Percentiles rank a stretch among this genome's conserved stretches.
These are phyloP conservation scores for Oropetium thomaeum DNA, from an alignment of 176 grass and related monocot species.

Conservation along the genomic window DNA sequence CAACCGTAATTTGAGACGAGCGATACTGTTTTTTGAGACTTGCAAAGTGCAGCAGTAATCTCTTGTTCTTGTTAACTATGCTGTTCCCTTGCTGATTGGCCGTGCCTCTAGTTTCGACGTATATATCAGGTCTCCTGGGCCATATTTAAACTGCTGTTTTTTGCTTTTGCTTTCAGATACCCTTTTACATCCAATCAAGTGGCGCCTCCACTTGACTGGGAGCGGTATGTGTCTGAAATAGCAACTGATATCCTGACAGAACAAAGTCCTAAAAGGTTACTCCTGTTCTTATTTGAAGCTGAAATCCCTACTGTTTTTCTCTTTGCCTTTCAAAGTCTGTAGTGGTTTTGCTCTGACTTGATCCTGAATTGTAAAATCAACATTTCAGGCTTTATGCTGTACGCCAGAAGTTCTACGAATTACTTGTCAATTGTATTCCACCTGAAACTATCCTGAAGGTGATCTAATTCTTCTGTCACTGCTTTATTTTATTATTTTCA, in stretches of 20 bases:
- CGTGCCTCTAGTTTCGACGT: not conserved
- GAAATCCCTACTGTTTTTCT: not conserved
- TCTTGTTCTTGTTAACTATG: conserved; percentile 2
- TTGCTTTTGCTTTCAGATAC: conserved; percentile 57
- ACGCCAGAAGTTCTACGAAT: conserved; percentile 93
- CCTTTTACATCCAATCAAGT: conserved; percentile 84
- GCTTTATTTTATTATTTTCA: conserved; percentile 5
- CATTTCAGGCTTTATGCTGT: conserved; percentile 76
- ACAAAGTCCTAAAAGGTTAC: conserved; percentile 95
- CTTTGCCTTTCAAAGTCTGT: not conserved
- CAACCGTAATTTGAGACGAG: conserved; percentile 90
- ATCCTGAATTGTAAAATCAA: conserved; percentile 6
- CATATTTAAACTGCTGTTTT: not conserved
- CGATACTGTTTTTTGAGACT: conserved; percentile 90
- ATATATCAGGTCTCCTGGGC: not conserved
- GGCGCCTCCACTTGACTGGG: conserved; percentile 87
- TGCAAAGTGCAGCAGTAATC: conserved; percentile 97
- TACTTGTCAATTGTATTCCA: conserved; percentile 97
- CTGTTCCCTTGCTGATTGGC: not conserved
- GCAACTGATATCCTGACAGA: conserved; percentile 89
- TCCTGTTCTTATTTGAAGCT: conserved; percentile 2
- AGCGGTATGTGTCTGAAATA: conserved; percentile 91
- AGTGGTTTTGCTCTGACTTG: conserved; percentile 5
- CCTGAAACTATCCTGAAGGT: conserved; percentile 98
- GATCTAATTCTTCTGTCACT: conserved; percentile 23